Conservation (phyloP, 768 basidiomycete species). For the Mycena galericulata region DNA sequence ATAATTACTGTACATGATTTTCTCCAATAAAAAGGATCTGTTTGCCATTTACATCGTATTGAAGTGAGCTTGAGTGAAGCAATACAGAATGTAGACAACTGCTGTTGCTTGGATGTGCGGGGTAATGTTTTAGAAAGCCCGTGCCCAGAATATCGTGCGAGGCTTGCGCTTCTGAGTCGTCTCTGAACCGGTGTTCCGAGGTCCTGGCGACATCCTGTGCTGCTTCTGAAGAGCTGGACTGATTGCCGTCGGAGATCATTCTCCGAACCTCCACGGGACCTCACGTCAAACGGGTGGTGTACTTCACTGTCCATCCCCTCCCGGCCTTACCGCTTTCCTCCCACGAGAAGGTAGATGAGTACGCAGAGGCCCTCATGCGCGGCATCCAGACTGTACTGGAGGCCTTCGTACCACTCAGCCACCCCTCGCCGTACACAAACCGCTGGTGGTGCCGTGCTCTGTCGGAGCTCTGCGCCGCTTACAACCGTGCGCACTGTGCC, state of each 20-base stretch:
- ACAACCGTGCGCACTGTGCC: no score
- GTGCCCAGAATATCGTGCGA: neutral
- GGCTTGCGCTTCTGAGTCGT: neutral
- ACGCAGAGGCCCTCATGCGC: no score
- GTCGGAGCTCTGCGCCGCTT: no score
- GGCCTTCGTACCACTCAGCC: no score
- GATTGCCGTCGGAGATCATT: neutral
- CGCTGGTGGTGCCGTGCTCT: no score
- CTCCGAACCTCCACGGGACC: no score
- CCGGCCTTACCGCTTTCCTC: no score
- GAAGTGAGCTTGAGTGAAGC: neutral
- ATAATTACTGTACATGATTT: neutral
- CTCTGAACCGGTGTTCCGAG: neutral
- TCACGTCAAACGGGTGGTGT: no score
- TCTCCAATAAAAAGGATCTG: neutral
- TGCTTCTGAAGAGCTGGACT: neutral
- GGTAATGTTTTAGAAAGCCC: neutral
- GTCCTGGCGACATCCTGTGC: neutral
- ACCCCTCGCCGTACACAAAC: no score
- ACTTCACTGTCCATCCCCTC: no score
- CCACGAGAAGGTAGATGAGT: no score
- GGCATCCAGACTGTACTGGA: no score
- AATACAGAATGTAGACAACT: neutral
- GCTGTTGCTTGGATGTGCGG: neutral
- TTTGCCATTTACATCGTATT: neutral